These are phyloP conservation scores for Tricholoma saponaceum DNA, from an alignment of 768 basidiomycete genomes.

Conservation along the genomic window DNA sequence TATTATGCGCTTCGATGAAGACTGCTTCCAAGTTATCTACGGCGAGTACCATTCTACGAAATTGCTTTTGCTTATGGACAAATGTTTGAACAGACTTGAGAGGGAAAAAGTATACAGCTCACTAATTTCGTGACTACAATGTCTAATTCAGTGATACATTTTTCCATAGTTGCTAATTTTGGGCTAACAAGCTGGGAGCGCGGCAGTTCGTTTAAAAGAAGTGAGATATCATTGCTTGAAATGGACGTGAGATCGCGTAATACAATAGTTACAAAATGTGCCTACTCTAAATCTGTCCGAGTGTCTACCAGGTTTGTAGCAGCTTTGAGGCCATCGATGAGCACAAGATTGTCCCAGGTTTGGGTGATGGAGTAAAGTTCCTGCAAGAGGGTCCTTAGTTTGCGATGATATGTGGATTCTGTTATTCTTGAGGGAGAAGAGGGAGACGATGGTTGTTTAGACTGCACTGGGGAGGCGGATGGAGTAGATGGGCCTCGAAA, in stretches of 20 bases:
- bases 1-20: conserved; percentile 64
- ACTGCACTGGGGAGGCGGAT: conserved; percentile 56
- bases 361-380: conserved; percentile 60
- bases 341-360: conserved; percentile 83
- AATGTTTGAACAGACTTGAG: background rate
- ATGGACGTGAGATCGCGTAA: conserved; percentile 6
- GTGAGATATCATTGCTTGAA: conserved; percentile 58
- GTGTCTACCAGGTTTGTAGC: conserved; percentile 68
- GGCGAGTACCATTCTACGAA: conserved; percentile 58
- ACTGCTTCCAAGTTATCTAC: conserved; percentile 64
- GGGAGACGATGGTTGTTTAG: conserved; percentile 33
- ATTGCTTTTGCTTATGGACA: conserved; percentile 56
- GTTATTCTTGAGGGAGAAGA: conserved; percentile 44
- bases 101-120: conserved; percentile 5
- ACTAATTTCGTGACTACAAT: conserved; percentile 63
- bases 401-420: conserved; percentile 82
- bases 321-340: conserved; percentile 77
- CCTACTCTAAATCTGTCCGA: conserved; percentile 83
- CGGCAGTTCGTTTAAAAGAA: conserved; percentile 54
- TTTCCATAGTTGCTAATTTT: conserved; percentile 66
- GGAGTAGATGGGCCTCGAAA: conserved; percentile 81
- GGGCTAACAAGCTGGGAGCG: conserved; percentile 57
- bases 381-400: conserved; percentile 60
- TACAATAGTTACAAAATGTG: conserved; percentile 4
- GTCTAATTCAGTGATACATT: conserved; percentile 55